Percentiles rank a stretch among this genome's conserved stretches.
These are phyloP conservation scores for Geopyxis carbonaria DNA, from an alignment of 495 filamentous ascomycete genomes.

Conservation along the genomic window DNA sequence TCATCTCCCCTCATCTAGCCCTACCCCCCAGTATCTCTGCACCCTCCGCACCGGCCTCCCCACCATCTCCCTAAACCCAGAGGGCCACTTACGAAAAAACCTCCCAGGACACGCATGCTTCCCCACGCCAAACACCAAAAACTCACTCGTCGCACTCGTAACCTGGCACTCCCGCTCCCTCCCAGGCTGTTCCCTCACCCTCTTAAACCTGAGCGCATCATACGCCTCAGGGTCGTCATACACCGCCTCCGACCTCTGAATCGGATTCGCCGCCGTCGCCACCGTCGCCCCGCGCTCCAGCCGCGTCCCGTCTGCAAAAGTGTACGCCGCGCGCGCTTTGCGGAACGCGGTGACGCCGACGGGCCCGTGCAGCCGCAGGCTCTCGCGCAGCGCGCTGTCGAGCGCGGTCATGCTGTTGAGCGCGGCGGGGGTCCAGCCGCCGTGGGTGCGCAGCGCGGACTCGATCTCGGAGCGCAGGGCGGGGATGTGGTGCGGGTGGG, in stretches of 20 bases:
- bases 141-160: slow-evolving; percentile 12
- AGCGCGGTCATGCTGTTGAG: slow-evolving; percentile 24
- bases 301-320: slow-evolving; percentile 18
- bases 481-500: slow-evolving; percentile 10
- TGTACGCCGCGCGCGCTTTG: slow-evolving; percentile 15
- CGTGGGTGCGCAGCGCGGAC: slow-evolving; percentile 8
- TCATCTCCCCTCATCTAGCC: no score
- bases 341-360: slow-evolving; percentile 9
- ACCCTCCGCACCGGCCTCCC: no score
- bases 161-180: slow-evolving; percentile 15
- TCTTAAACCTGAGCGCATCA: slow-evolving; percentile 18
- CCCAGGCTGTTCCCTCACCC: slow-evolving; percentile 12
- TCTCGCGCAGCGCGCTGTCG: slow-evolving; percentile 16
- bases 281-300: slow-evolving; percentile 14
- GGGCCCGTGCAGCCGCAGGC: slow-evolving; percentile 11
- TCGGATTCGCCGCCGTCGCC: slow-evolving; percentile 7
- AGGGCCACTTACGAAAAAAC: no score
- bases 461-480: slow-evolving; percentile 18
- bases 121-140: slow-evolving; percentile 16
- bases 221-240: slow-evolving; percentile 11
- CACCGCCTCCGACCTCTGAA: slow-evolving; percentile 4
- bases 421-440: slow-evolving; percentile 20
- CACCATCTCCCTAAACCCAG: no score
- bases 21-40: no score
- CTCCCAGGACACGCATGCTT: slow-evolving; percentile 18